These are phyloP conservation scores for Pleurotus djamor DNA, from an alignment of 768 basidiomycete species.

Conservation along the genomic window DNA sequence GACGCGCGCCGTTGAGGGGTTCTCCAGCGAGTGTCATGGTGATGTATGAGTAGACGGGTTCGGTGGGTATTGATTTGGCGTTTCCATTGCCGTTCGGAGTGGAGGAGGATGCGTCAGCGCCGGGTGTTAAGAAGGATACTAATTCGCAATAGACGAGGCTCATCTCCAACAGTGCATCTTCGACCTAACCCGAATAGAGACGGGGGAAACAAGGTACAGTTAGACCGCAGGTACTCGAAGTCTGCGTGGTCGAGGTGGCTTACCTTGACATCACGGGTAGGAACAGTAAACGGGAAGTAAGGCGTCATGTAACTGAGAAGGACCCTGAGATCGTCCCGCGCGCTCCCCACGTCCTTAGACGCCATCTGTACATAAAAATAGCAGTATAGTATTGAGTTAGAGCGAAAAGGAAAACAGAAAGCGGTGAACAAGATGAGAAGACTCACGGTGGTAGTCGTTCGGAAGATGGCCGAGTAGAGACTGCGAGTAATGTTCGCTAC, in stretches of 20 bases:
- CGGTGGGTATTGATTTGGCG: slow-evolving; percentile 35
- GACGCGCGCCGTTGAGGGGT: slow-evolving; percentile 33
- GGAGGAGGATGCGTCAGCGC: slow-evolving; percentile 18
- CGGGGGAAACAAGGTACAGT: too few species aligned
- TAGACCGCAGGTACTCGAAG: background rate
- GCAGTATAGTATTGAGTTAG: background rate
- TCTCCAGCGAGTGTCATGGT: slow-evolving; percentile 54
- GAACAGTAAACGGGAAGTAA: slow-evolving; percentile 78
- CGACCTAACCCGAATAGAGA: slow-evolving; percentile 37
- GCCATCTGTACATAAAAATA: background rate
- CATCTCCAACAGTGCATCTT: slow-evolving; percentile 65
- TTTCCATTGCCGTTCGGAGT: slow-evolving; percentile 10
- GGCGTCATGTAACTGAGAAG: slow-evolving; percentile 74
- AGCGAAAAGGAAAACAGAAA: too few species aligned
- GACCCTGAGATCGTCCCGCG: slow-evolving; percentile 47
- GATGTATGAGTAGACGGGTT: slow-evolving; percentile 60
- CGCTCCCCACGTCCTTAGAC: slow-evolving; percentile 14
- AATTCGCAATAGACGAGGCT: slow-evolving; percentile 81
- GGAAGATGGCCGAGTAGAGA: slow-evolving; percentile 59
- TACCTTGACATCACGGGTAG: slow-evolving; percentile 61
- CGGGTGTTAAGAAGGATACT: slow-evolving; percentile 57
- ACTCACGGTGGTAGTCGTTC: slow-evolving; percentile 36
- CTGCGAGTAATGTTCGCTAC: slow-evolving; percentile 55
- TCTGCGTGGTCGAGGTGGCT: background rate
- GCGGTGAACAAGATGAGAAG: too few species aligned